These are phyloP conservation scores for Nakazawaea siamensis DNA, from an alignment of 805 yeast species.

Conservation along the genomic window DNA sequence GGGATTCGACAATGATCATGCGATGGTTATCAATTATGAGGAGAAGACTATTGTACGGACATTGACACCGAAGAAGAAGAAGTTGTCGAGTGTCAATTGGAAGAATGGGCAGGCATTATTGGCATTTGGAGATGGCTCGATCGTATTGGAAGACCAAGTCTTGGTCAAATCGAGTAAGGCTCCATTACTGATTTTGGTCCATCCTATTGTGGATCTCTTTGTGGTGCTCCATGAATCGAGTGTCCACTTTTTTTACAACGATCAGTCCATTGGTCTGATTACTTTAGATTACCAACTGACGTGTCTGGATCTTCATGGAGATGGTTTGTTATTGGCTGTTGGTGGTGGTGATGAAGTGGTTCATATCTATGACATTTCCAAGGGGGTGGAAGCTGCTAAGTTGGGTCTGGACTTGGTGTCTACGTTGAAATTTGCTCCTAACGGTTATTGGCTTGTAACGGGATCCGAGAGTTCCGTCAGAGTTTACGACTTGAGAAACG, in stretches of 20 bases:
- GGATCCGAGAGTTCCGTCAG: conserved; percentile 22
- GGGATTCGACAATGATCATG: conserved; percentile 7
- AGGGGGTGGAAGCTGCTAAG: conserved; percentile 25
- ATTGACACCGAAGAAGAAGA: conserved; percentile 6
- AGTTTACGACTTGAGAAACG: conserved; percentile 43
- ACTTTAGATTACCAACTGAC: neutral
- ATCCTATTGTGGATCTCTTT: conserved; percentile 4
- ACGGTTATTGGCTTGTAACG: conserved; percentile 56
- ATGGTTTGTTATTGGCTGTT: conserved; percentile 28
- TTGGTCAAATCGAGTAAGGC: conserved; percentile 1
- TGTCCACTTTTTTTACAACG: neutral
- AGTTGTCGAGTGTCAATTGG: conserved; percentile 2
- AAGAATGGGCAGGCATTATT: neutral
- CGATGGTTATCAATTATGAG: conserved; percentile 2
- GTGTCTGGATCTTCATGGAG: conserved; percentile 23
- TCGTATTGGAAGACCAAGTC: neutral
- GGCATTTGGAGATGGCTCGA: conserved; percentile 6
- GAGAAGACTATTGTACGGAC: neutral
- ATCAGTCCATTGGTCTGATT: neutral
- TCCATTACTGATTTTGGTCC: neutral
- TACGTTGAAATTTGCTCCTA: conserved; percentile 43
- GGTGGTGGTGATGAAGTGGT: conserved; percentile 27
- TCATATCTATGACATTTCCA: conserved; percentile 29
- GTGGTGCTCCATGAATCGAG: conserved; percentile 1
- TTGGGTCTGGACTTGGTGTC: conserved; percentile 16